Evolutionary conservation across 2,329 filamentous ascomycete species (phyloP), one percentile per base, ranked within the genome.

Genomic region (Aphanoascus verrucosus): DNA sequence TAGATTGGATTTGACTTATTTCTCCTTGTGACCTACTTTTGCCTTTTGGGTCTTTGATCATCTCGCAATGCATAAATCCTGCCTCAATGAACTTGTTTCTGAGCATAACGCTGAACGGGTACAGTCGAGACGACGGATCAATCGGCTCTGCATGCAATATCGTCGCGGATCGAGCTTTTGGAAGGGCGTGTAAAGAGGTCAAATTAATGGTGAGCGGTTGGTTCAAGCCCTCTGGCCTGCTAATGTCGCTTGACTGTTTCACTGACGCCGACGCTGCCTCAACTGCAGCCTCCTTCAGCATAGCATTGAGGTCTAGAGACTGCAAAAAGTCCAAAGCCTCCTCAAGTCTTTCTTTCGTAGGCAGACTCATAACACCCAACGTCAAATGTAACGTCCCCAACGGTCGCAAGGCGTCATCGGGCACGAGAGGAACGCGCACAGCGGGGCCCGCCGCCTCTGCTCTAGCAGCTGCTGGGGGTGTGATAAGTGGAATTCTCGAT

Each of bases 301-400:
- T 55, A 1, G 56, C 54, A 9, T 50, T 53, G 2, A 80, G 57
- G 59, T 81, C 71, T 0, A 81, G 61, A 0, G 63, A 64, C 9
- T 70, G 55, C 0, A 82, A 65, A 12, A 76, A 67, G 0, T 61
- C 42, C 20, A 73, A 59, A 0, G 78, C 81, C 31, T 69, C 66
- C 0, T 74, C 61, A 1, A 84, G 57, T 1, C 69, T 67, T 44
- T 77, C 73, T 2, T 73, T 68, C 1, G 72, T 74, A 2, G 74
- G 69, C 8, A 95, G 77, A 58, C 79, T 84, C 85, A 96, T 90
- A 1, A 94, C 86, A 0, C 89, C 90, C 0, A 96, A 75, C 0
- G 90, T 96, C 2, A 94, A 73, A 68, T 97, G 91, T 46, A 96
- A 69, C 1, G 88, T 89, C 0, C 87, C 86, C 0, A 87, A 69